Conservation (phyloP, 2,329 filamentous ascomycete species). For the Fusarium anguioides region DNA sequence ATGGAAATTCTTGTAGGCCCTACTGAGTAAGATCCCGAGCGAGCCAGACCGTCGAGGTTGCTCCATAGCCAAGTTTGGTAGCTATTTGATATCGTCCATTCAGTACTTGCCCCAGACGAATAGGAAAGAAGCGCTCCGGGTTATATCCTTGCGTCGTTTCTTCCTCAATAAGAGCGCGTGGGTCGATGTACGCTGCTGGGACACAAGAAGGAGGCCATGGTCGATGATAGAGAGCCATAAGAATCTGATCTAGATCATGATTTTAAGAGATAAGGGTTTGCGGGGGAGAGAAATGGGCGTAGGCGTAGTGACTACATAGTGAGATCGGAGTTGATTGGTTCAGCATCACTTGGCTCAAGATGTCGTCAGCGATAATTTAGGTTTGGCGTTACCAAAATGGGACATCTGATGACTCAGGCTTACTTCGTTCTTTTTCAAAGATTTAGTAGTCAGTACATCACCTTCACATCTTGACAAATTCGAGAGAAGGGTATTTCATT, state of each 20-base stretch:
- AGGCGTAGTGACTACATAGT: too few species aligned
- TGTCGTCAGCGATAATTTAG: background rate
- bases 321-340: background rate
- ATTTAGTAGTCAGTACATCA: too few species aligned
- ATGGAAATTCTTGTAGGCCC: background rate
- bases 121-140: slow-evolving; percentile 30
- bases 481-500: background rate
- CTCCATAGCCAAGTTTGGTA: slow-evolving; percentile 37
- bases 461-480: background rate
- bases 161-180: slow-evolving; percentile 20
- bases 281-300: background rate
- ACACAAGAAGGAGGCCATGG: slow-evolving; percentile 11
- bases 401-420: background rate
- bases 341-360: background rate
- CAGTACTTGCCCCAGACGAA: slow-evolving; percentile 25
- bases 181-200: slow-evolving; percentile 29
- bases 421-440: background rate
- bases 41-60: slow-evolving; percentile 42
- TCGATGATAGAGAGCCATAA: background rate
- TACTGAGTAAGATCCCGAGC: slow-evolving; percentile 35
- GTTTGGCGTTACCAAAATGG: background rate
- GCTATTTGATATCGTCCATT: slow-evolving; percentile 35
- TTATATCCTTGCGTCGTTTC: slow-evolving; percentile 32
- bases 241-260: background rate
- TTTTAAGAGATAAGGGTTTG: background rate